These are phyloP conservation scores for Plasmodium coatneyi DNA, from an alignment of 169 alveolate species.

Conservation along the genomic window DNA sequence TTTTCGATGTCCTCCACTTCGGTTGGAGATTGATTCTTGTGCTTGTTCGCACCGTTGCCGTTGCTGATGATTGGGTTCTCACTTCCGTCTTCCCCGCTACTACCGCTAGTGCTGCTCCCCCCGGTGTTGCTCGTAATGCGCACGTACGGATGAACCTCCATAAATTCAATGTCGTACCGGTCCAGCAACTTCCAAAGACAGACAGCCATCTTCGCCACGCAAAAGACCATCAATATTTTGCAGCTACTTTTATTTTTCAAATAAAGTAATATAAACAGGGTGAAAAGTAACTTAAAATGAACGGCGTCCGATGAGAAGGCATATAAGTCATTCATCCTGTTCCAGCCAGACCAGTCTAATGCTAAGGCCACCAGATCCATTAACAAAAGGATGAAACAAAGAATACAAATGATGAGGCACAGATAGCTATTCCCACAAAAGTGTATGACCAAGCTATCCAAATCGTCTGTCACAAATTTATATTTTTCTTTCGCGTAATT, in stretches of 20 bases:
- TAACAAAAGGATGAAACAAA: conserved; percentile 13
- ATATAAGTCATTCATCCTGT: background rate
- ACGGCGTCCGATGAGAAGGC: background rate
- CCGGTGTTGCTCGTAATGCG: background rate
- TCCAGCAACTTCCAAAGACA: conserved; percentile 9
- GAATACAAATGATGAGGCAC: conserved; percentile 3
- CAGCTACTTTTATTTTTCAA: conserved; percentile 22
- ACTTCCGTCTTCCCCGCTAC: background rate
- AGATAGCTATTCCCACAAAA: conserved; percentile 4
- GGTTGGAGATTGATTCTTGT: background rate
- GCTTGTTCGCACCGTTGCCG: background rate
- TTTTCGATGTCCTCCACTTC: background rate
- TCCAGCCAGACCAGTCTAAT: conserved; percentile 24
- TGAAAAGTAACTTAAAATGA: background rate
- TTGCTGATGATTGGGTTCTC: background rate
- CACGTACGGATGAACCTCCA: conserved; percentile 9
- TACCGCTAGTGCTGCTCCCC: background rate
- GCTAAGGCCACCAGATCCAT: conserved; percentile 1
- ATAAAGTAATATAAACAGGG: conserved; percentile 28
- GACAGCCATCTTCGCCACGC: conserved; percentile 4
- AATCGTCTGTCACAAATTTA: conserved; percentile 3
- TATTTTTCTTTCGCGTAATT: conserved; percentile 26
- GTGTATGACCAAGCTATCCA: conserved; percentile 14
- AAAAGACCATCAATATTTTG: conserved; percentile 35
- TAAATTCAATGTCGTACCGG: conserved; percentile 9